Evolutionary conservation across 2,329 filamentous ascomycete species (phyloP), one percentile per base, ranked within the genome.

Genomic region (Harringtonia lauricola): DNA sequence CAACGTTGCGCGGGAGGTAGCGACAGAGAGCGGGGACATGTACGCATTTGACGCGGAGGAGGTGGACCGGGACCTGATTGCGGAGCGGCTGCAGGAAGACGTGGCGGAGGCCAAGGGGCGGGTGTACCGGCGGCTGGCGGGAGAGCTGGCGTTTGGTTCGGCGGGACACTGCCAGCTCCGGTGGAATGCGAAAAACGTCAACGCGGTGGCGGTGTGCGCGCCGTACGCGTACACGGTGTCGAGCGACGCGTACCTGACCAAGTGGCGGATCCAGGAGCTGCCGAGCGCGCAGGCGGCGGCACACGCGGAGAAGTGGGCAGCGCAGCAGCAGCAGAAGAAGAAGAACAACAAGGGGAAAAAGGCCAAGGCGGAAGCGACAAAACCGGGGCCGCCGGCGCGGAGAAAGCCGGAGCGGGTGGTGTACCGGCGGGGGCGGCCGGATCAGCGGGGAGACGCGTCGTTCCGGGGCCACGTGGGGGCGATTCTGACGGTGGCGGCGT

Each of bases 1-100:
- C 43, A 95, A 94, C 59, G 80, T 95, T 49, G 79, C 83, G 55
- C 76, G 84, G 55, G 84, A 95, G 52, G 80, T 87, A 12, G 37
- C 26, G 21, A 41, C 41, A 10, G 45, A 33, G 14, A 39, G 42
- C 8, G 49, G 46, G 15, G 83, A 94, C 54, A 83, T 87, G 51
- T 74, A 74, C 42, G 92, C 88, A 33, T 98, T 96, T 57, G 88
- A 98, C 64, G 92, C 92, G 8, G 88, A 83, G 54, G 86, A 96
- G 42, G 85, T 98, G 46, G 92, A 96, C 64, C 75, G 83, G 47
- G 92, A 98, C 58, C 67, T 95, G 54, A 89, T 98, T 55, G 88
- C 90, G 35, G 86, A 94, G 61, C 72, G 89, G 54, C 68, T 98
- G 54, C 81, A 90, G 62, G 87, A 95, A 64, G 92, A 96, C 59